Percentiles rank a stretch among this genome's conserved stretches.
Conservation (phyloP, 2,329 filamentous ascomycete species). For the Chrysoporthe cubensis region DNA sequence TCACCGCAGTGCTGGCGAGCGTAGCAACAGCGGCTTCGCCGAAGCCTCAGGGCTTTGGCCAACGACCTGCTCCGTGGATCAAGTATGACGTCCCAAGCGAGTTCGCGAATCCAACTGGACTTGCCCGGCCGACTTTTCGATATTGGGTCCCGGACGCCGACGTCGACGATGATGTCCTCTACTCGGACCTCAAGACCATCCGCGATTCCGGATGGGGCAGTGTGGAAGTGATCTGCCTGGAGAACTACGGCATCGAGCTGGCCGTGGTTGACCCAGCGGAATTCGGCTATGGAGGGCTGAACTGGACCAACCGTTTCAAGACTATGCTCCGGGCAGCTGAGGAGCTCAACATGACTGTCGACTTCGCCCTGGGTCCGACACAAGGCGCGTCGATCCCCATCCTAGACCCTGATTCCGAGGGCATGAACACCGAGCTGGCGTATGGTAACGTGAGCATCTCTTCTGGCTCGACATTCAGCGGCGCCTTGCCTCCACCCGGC, state of each 20-base stretch:
- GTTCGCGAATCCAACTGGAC: constrained; percentile 15
- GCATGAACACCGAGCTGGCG: constrained; percentile 19
- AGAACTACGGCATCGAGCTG: constrained; percentile 21
- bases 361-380: constrained; percentile 21
- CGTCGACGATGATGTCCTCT: constrained; percentile 21
- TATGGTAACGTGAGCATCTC: constrained; percentile 16
- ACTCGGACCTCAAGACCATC: constrained; percentile 16
- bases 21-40: constrained; percentile 2
- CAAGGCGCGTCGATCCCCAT: constrained; percentile 21
- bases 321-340: constrained; percentile 19
- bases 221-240: constrained; percentile 17
- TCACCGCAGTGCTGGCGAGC: not conserved
- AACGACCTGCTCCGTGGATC: constrained; percentile 17
- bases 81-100: constrained; percentile 12
- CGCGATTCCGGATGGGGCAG: constrained; percentile 17
- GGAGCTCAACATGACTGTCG: constrained; percentile 19
- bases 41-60: constrained; percentile 13
- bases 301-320: constrained; percentile 17
- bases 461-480: constrained; percentile 20
- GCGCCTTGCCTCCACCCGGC: constrained; percentile 12
- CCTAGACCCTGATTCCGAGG: constrained; percentile 13
- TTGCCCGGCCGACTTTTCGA: constrained; percentile 19
- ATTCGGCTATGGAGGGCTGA: constrained; percentile 17
- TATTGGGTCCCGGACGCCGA: constrained; percentile 23
- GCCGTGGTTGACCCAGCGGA: constrained; percentile 19